A percentile compares a stretch with the other conserved stretches of the same genome.
Evolutionary conservation across 768 basidiomycete species (phyloP).

Genomic region (Botryobasidium botryosum): DNA sequence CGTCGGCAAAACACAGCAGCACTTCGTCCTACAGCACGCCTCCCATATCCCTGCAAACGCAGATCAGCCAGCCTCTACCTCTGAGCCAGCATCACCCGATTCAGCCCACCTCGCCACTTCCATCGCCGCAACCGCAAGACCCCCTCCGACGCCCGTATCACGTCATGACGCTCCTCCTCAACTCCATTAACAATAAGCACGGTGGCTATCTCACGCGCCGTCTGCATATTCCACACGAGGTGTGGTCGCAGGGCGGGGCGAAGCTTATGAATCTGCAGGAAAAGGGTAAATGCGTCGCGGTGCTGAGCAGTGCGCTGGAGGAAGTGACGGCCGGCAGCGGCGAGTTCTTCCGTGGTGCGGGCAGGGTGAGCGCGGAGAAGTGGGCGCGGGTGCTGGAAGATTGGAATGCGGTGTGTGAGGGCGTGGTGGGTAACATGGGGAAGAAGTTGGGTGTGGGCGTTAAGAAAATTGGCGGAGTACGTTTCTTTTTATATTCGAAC

Average conservation of each 20-base stretch:
- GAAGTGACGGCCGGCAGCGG: slow-evolving; percentile 56
- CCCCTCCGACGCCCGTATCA: slow-evolving; percentile 74
- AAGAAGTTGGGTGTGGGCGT: slow-evolving; percentile 81
- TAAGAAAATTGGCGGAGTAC: slow-evolving; percentile 52
- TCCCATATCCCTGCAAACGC: slow-evolving; percentile 29
- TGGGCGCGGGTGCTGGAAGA: slow-evolving; percentile 71
- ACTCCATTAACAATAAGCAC: slow-evolving; percentile 58
- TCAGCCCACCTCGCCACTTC: slow-evolving; percentile 68
- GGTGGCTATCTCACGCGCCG: slow-evolving; percentile 82
- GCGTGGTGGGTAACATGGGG: slow-evolving; percentile 62
- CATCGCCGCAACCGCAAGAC: slow-evolving; percentile 52
- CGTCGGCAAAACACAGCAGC: background rate
- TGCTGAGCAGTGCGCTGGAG: slow-evolving; percentile 62
- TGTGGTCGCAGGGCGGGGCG: slow-evolving; percentile 79
- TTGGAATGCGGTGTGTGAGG: slow-evolving; percentile 61
- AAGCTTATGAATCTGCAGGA: slow-evolving; percentile 68
- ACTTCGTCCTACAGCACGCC: background rate
- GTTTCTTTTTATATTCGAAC: slow-evolving; percentile 15
- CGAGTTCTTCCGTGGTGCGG: slow-evolving; percentile 45
- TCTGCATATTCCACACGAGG: slow-evolving; percentile 73
- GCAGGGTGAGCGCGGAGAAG: slow-evolving; percentile 55
- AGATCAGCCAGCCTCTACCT: slow-evolving; percentile 36
- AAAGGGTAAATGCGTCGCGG: slow-evolving; percentile 71
- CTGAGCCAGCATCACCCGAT: slow-evolving; percentile 31
- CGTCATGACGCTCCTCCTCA: slow-evolving; percentile 66